phyloP scores from a whole-genome alignment of 306 rosid species.

The Citrullus mucosospermus region DNA sequence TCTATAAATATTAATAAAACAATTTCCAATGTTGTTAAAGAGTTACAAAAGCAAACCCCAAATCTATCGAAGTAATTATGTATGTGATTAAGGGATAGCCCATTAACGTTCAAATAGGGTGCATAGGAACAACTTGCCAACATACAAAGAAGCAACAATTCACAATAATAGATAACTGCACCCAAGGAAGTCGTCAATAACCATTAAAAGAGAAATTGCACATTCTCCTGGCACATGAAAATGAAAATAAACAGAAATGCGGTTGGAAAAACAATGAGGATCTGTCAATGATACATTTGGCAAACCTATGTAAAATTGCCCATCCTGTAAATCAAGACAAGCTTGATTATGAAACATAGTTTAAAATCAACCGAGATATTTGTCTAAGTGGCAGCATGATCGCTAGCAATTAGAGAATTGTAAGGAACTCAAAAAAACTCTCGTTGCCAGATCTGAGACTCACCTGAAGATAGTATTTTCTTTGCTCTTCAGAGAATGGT shows the following conservation, averaged over 20 bases:
- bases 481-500: conserved; percentile 87
- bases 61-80: neutral
- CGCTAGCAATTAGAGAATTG: neutral
- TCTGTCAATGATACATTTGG: neutral
- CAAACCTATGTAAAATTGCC: neutral
- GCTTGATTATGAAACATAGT: neutral
- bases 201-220: neutral
- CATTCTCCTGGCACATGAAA: neutral
- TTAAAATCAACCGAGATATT: neutral
- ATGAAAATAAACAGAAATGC: neutral
- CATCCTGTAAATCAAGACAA: neutral
- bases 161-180: neutral
- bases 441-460: conserved; percentile 10
- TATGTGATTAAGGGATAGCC: neutral
- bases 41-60: neutral
- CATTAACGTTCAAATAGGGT: neutral
- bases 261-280: neutral
- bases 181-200: neutral
- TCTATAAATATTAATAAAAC: conserved; percentile 30
- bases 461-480: conserved; percentile 87
- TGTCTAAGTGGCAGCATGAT: neutral
- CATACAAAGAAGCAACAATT: neutral
- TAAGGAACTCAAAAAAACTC: neutral
- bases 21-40: neutral
- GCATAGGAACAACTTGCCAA: neutral